Conservation (phyloP, 225 moss, liverwort and hornwort species). For the Pseudoscleropodium purum region DNA sequence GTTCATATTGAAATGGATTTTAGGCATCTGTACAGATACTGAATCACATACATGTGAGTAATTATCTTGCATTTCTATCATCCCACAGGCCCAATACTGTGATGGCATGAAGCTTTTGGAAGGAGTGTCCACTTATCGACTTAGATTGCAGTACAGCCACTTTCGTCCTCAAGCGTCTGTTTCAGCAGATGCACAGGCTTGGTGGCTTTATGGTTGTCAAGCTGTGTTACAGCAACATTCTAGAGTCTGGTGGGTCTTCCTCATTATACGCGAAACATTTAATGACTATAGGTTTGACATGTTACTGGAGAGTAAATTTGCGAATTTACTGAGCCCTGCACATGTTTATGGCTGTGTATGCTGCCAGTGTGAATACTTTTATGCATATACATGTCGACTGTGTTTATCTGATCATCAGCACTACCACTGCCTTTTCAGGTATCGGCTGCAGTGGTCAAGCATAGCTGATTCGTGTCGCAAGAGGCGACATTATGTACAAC, state of each 20-base stretch:
- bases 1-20: background rate
- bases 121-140: constrained; percentile 75
- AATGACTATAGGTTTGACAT: background rate
- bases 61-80: background rate
- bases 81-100: constrained; percentile 81
- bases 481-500: constrained; percentile 74
- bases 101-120: constrained; percentile 99
- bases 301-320: background rate
- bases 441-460: constrained; percentile 81
- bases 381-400: background rate
- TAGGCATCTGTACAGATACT: background rate
- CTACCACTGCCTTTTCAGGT: constrained; percentile 37
- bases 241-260: constrained; percentile 67
- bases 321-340: background rate
- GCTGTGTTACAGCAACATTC: constrained; percentile 92
- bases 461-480: constrained; percentile 66
- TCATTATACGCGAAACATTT: background rate
- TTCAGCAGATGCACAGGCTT: constrained; percentile 53
- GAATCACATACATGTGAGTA: background rate
- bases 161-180: constrained; percentile 76
- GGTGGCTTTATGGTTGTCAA: constrained; percentile 97
- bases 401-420: background rate
- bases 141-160: constrained; percentile 80
- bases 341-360: background rate
- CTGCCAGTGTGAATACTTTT: background rate